Percentiles rank a stretch among this genome's conserved stretches.
phyloP scores from a whole-genome alignment of 169 alveolate species.

The Theileria equi region DNA sequence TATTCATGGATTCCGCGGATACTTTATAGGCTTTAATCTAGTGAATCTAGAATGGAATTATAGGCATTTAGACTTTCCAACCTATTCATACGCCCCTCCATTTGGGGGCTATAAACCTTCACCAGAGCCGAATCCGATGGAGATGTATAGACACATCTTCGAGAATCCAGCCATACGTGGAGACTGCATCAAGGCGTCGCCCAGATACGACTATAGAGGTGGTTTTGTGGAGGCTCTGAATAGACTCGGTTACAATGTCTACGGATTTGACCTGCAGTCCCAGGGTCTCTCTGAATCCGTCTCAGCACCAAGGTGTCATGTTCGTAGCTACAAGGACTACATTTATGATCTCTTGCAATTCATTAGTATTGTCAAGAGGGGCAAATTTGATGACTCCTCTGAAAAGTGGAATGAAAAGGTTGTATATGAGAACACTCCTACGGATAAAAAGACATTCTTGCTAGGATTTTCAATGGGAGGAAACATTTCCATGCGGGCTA shows the following conservation, averaged over 20 bases:
- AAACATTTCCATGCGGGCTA: conserved; percentile 47
- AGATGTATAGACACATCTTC: too few species aligned
- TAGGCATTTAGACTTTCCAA: too few species aligned
- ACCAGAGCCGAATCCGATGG: too few species aligned
- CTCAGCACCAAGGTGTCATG: conserved; percentile 7
- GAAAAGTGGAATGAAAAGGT: neutral
- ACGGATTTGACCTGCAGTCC: conserved; percentile 59
- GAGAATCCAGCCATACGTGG: conserved; percentile 8
- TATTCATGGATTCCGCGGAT: too few species aligned
- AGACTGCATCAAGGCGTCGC: conserved; percentile 16
- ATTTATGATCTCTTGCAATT: conserved; percentile 59
- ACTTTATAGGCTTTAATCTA: too few species aligned
- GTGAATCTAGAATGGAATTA: too few species aligned
- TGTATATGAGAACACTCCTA: too few species aligned
- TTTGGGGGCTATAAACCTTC: too few species aligned
- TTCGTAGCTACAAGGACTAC: conserved; percentile 41
- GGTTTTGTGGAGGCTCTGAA: conserved; percentile 58
- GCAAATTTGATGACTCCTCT: neutral
- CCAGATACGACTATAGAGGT: conserved; percentile 15
- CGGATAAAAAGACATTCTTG: conserved; percentile 41
- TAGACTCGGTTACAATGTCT: conserved; percentile 44
- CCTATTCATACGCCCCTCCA: too few species aligned
- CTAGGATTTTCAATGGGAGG: conserved; percentile 76
- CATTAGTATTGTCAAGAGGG: conserved; percentile 37
- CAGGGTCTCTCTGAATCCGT: conserved; percentile 62